Base-by-base conservation (phyloP, 345 rosid species). In the Rhodamnia argentea region DNA sequence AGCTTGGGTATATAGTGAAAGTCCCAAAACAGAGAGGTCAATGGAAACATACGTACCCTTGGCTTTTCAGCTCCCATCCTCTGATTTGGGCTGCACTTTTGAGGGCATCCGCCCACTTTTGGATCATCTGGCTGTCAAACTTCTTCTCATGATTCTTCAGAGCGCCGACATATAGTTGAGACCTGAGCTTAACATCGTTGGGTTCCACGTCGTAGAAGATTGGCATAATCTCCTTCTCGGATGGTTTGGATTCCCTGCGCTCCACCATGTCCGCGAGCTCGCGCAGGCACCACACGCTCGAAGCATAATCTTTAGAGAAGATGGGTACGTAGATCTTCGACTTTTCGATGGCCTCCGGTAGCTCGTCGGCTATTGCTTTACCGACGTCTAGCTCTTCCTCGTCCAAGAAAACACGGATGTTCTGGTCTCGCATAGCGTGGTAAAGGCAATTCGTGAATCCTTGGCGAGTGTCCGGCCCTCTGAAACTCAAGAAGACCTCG, bases 391-490 rank as follows among this genome's bases (percentile, higher is more conserved):
- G 37, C 14, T 60, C 74, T 60, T n/a, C 32, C 10, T 13, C 37
- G 0, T 60, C 40, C 0, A n/a, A 27, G 40, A 60, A 60, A 60
- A 27, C 74, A 13, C 1, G 0, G 0, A 60, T 60, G 37, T n/a
- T 13, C 10, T 0, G 20, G 1, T 13, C 74, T 13, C 0, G 1
- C 74, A 60, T n/a, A 26, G 0, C 20, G 6, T n/a, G 37, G 5
- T 0, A 60, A 27, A 60, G 27, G 0, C 5, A 60, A 27, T 60
- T 7, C 16, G 37, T 6, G 0, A 6, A 60, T n/a, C 20, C 40
- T n/a, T 60, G 37, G 7, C 2, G 10, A 0, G 74, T 60, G 37
- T 60, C 4, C 4, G 15, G 7, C 5, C 59, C 40, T 16, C 40
- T 60, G 2, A 60, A 60, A 60, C 32, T 60, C 5, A 60, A 2